Percentiles rank a stretch among this genome's conserved stretches.
These are phyloP conservation scores for Rhizoclosmatium globosum DNA, from an alignment of 192 early-diverging fungal species.

Conservation along the genomic window DNA sequence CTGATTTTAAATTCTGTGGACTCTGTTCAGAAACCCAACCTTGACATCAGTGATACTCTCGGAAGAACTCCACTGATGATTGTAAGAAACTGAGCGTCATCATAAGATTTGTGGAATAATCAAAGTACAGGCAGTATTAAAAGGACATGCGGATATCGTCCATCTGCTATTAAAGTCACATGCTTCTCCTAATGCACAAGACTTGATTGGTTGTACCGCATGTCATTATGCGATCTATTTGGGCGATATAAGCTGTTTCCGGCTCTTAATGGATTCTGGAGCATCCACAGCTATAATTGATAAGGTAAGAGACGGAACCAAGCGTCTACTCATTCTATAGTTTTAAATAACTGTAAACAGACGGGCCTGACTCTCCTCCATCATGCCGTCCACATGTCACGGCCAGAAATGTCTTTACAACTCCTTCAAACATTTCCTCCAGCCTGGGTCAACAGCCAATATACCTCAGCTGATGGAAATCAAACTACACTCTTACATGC, in stretches of 20 bases:
- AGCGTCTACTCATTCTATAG: neutral
- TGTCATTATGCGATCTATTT: neutral
- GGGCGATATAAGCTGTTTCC: neutral
- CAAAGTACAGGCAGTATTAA: neutral
- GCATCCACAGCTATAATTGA: neutral
- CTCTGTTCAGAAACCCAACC: too few species aligned
- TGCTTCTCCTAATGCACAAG: neutral
- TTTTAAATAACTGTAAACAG: neutral
- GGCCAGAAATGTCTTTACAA: neutral
- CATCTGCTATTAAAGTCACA: neutral
- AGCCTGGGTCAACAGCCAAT: neutral
- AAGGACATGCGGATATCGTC: neutral
- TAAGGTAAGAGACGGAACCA: neutral
- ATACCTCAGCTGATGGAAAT: neutral
- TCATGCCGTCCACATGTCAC: neutral
- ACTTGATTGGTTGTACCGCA: neutral
- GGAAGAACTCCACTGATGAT: neutral
- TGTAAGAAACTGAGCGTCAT: neutral
- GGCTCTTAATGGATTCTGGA: neutral
- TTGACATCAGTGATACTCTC: neutral
- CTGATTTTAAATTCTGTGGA: neutral
- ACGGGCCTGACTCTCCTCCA: neutral
- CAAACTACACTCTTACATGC: neutral
- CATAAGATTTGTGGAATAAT: neutral
- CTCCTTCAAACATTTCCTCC: neutral